Evolutionary conservation across 2,329 filamentous ascomycete genomes (phyloP).

Genomic region (Neofusicoccum umdonicola): DNA sequence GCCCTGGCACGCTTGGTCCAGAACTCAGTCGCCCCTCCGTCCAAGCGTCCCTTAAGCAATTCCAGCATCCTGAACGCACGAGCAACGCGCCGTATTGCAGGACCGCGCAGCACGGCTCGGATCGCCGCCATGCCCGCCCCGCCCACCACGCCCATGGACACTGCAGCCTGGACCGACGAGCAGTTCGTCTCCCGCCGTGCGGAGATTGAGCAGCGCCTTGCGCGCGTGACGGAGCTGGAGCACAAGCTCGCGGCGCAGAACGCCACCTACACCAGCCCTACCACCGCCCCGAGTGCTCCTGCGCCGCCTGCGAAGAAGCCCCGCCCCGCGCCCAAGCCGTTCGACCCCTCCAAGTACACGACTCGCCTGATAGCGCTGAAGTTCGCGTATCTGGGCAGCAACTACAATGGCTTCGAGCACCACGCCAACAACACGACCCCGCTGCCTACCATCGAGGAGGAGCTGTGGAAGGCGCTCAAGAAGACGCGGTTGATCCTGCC

Average conservation of each 20-base stretch:
- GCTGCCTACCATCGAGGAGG: conserved; percentile 84
- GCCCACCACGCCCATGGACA: conserved; percentile 8
- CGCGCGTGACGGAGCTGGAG: conserved; percentile 67
- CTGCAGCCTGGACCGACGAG: conserved; percentile 12
- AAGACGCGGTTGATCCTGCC: conserved; percentile 81
- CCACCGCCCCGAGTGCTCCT: not conserved
- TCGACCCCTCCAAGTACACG: conserved; percentile 78
- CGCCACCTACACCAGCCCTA: conserved; percentile 28
- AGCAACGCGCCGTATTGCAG: conserved; percentile 4
- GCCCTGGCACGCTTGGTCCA: conserved; percentile 9
- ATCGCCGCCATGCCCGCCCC: not conserved
- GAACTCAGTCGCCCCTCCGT: not conserved
- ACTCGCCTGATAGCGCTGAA: conserved; percentile 88
- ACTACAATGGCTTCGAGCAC: conserved; percentile 92
- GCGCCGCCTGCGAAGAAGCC: conserved; percentile 21
- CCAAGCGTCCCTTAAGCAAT: conserved; percentile 12
- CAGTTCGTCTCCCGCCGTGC: conserved; percentile 14
- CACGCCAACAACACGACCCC: conserved; percentile 67
- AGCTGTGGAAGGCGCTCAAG: conserved; percentile 85
- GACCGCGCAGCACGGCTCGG: not conserved
- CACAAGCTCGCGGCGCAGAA: conserved; percentile 57
- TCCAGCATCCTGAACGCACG: not conserved
- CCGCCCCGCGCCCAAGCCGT: conserved; percentile 46
- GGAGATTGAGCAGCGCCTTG: conserved; percentile 58
- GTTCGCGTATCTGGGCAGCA: conserved; percentile 86